Base-by-base conservation (phyloP, 371 early-diverging fungal species). In the Vairimorpha ceranae region DNA sequence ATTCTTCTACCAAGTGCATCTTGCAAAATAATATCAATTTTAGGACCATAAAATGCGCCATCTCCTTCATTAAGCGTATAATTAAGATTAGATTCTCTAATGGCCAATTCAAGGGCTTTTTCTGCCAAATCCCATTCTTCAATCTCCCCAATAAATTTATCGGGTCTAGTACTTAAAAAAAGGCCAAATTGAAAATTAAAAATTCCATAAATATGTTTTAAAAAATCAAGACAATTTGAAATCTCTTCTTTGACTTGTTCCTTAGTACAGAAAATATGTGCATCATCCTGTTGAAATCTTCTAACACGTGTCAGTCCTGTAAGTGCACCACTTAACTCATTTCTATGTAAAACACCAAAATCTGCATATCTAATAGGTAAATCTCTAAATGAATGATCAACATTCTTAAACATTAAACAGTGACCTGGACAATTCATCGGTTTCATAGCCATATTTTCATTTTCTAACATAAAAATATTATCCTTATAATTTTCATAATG, bases 341-440 rank as follows among this genome's bases (percentile, higher is more conserved):
- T 97, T 76, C 98, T 88, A 83, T 98, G 99, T 63, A 97, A 85
- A 21, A 95, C 94, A 77, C 97, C 95, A 82, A 98, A 98, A 85
- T 98, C 99, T 17, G 99, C 99, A 67, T 91, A 86, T 41, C 99
- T 88, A n/a, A 96, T 76, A 29, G 99, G 99, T 59, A 98, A 86
- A 70, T 96, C 96, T 82, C 91, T 89, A 84, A 92, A 93, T 48
- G 92, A 92, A 61, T 92, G 89, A 72, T 93, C 93, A 65, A 90
- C 87, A 74, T 88, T 86, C 70, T 86, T 90, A 86, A 95, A 98
- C 88, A 97, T 91, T 77, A 98, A 83, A 86, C 97, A 97, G 83
- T 97, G 97, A 43, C 94, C 94, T 60, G 99, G 99, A 83, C 99
- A 98, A 87, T 98, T 98, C 99, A 98, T 98, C 14, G 99, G 97